A percentile compares a stretch with the other conserved stretches of the same genome.
Conservation (phyloP, 2,329 filamentous ascomycete species). For the Neopestalotiopsis sp. region DNA sequence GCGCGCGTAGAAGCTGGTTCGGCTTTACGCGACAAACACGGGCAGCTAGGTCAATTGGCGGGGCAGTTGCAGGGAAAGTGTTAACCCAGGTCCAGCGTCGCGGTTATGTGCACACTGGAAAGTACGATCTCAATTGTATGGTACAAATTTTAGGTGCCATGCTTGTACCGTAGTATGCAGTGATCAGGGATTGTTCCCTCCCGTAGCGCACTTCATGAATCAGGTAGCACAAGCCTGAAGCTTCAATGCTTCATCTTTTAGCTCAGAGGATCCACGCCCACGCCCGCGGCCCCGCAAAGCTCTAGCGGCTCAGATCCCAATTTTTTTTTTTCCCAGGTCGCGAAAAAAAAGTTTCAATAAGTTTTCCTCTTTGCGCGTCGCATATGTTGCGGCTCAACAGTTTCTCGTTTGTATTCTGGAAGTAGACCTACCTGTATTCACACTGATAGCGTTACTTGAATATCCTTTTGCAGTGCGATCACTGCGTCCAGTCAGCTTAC, state of each 20-base stretch:
- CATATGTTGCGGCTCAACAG: background rate
- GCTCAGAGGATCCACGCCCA: conserved; percentile 1
- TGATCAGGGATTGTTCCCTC: background rate
- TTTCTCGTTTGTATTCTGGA: background rate
- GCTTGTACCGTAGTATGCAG: too few relatives aligned
- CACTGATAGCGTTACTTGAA: background rate
- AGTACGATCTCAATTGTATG: too few relatives aligned
- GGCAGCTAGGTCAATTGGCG: background rate
- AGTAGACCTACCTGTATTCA: background rate
- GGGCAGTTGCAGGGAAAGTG: conserved; percentile 1
- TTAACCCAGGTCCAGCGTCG: too few relatives aligned
- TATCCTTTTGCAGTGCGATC: background rate
- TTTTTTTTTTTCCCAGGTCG: background rate
- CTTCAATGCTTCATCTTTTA: background rate
- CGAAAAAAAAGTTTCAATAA: background rate
- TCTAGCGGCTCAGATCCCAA: conserved; percentile 5
- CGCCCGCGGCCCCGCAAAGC: background rate
- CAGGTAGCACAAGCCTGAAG: background rate
- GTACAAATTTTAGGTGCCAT: too few relatives aligned
- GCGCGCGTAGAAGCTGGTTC: conserved; percentile 2
- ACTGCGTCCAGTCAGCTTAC: conserved; percentile 20
- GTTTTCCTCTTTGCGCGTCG: conserved; percentile 11
- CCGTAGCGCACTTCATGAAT: background rate
- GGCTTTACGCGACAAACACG: conserved; percentile 9
- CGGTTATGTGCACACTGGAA: too few relatives aligned